These are phyloP conservation scores for Penicillium riverlandense DNA, from an alignment of 495 filamentous ascomycete genomes.

Conservation along the genomic window DNA sequence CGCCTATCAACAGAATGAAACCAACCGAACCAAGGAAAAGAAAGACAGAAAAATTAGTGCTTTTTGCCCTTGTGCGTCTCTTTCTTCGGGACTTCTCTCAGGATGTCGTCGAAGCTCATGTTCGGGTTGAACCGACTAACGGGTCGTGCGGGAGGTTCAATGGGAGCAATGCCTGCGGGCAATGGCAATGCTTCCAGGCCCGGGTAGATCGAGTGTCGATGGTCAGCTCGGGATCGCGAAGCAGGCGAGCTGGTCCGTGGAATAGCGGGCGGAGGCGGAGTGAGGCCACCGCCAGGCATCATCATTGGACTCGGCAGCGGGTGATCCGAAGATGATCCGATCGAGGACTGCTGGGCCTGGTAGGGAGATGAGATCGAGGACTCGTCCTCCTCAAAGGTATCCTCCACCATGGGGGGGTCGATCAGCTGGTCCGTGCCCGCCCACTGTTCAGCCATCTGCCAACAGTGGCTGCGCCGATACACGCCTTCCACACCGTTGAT, in stretches of 20 bases:
- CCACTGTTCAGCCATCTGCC: constrained; percentile 77
- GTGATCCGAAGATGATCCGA: constrained; percentile 28
- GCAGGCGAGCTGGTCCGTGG: constrained; percentile 40
- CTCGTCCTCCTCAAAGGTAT: constrained; percentile 34
- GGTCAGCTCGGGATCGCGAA: constrained; percentile 17
- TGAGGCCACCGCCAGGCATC: constrained; percentile 20
- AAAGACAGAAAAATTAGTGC: constrained; percentile 15
- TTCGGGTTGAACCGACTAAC: constrained; percentile 40
- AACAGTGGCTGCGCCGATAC: constrained; percentile 88
- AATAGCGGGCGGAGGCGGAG: constrained; percentile 30
- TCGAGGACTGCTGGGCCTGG: constrained; percentile 36
- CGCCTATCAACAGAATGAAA: constrained; percentile 24
- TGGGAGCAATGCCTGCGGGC: constrained; percentile 41
- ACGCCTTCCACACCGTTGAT: constrained; percentile 85
- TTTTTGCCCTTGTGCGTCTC: constrained; percentile 17
- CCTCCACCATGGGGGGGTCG: constrained; percentile 30
- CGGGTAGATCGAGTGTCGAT: constrained; percentile 39
- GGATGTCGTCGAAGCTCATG: constrained; percentile 48
- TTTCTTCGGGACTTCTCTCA: constrained; percentile 36
- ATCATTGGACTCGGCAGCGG: constrained; percentile 16
- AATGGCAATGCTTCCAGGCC: constrained; percentile 46
- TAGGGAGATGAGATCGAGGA: constrained; percentile 40
- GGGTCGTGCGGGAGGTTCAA: constrained; percentile 33
- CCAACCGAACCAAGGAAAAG: constrained; percentile 4
- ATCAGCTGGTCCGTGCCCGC: constrained; percentile 34